Base-by-base conservation (phyloP, 192 early-diverging fungal species). In the Coemansia sp. region DNA sequence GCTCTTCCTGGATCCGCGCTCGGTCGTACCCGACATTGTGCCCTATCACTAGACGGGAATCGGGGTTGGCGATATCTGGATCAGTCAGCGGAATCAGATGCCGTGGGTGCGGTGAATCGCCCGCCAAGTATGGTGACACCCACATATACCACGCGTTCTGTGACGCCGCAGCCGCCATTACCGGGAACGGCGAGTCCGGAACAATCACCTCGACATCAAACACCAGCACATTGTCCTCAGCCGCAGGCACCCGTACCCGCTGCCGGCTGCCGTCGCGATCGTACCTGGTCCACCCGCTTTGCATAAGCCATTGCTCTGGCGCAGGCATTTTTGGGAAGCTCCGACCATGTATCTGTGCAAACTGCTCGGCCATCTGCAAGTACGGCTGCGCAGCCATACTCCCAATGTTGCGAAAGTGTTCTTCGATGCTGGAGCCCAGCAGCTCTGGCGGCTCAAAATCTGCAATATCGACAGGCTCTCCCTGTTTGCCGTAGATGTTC, bases 11-110 rank as follows among this genome's bases (percentile, higher is more conserved):
- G 23, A 97, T 83, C 6, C 92, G 81, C 11, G 92, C 91, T 5
- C 95, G 85, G 71, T 98, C 97, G 61, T 87, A 98, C 4, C 91
- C 88, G 6, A 97, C 88, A 54, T 95, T 92, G 74, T 98, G 97
- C 0, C 97, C 97, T 19, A 98, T 81, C 7, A 94, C 63, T 2
- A 94, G 45, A 0, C 88, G 74, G 30, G 73, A 64, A 29, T 30
- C 44, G 6, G 67, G 67, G 1, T 27, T 23, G 4, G 21, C 28
- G 28, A 28, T 14, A 19, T 50, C 88, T 2, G 60, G 29, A 40
- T 69, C 50, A 47, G 60, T 57, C 18, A 94, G 63, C 10, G 90
- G 87, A 23, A 95, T 87, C 50, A 95, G 67, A 52, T 79, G 64
- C 25, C 80, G 68, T 14, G 78, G 64, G 24, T 76, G 60, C 11